Base-by-base conservation (phyloP, 176 grass and related monocot species). In the Aechmea fasciata region DNA sequence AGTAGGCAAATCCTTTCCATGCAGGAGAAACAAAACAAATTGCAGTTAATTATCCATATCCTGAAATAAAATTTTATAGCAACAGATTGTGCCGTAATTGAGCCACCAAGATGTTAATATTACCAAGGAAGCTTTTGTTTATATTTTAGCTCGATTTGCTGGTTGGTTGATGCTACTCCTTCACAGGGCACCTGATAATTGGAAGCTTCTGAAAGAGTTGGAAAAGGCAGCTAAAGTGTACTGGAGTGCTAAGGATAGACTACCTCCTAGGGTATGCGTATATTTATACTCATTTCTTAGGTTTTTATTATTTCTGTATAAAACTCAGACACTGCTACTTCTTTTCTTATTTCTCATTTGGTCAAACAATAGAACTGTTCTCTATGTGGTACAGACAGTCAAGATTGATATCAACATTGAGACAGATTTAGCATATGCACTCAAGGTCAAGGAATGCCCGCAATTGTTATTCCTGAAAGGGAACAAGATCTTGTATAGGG, bases 351-450 rank as follows among this genome's bases (percentile, higher is more conserved):
- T 26, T 54, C 52, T 54, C 14, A 9, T 48, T 47, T 23, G 10
- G 48, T 50, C 33, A 73, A 23, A 19, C 25, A 50, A 11, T 63
- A 11, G 33, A 41, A 41, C 33, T 64, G n/a, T 51, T 23, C 11
- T 3, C 13, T 61, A 11, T 87, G 52, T 81, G 57, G 57, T 87
- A 61, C 84, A 99, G 89, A 99, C 94, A 1, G 78, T 99, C 14
- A 99, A 99, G 78, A 73, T 99, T 82, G 89, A 93, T 78, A 71
- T 99, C 47, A 93, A 99, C 68, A 93, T 93, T 49, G 89, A 93
- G 82, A 90, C 50, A 33, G 89, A 99, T 49, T 69, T 99, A 25
- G 87, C 89, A 55, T 87, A 79, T 80, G 94, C 94, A 74, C 87
- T 99, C 59, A 84, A 93, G 82, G 89, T 85, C 51, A 85, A 77